Base-by-base conservation (phyloP, 768 basidiomycete species). In the Lactarius evosmus region DNA sequence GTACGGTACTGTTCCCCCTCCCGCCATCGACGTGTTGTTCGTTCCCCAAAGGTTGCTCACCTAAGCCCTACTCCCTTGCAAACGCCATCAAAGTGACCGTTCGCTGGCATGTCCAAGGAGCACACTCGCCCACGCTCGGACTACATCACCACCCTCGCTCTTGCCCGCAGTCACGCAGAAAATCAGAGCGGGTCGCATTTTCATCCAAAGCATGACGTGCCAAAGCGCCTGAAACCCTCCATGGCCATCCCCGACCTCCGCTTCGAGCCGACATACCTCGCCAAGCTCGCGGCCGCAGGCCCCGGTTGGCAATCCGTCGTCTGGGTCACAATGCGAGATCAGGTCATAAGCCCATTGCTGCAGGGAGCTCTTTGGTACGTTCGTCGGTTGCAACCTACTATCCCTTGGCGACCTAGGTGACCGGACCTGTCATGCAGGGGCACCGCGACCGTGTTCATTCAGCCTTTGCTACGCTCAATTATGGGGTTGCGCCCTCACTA, bases 201-300 rank as follows among this genome's bases (percentile, higher is more conserved):
- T 46, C 56, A 12, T 40, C 51, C 44, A 50, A 50, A 27, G 2
- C 46, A 32, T 52, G 56, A 56, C 16, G 36, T 16, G 27, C 58
- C 53, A 12, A 55, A 27, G 46, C 63, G 36, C n/a, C 46, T 50
- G 25, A 40, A 36, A 27, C 54, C 65, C 19, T 54, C 84, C 29
- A 71, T 75, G 49, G 85, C 91, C 58, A 85, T 91, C 58, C 88
- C 89, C 30, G 89, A 92, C 71, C 75, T 91, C 40, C 87, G 89
- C 30, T 90, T 89, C 76, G 89, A 91, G 70, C 80, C 83, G 62
- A 85, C 83, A 56, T 92, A 88, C 72, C 65, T 89, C 61, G 80
- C 79, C 66, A 87, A 85, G 67, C 79, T 90, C 65, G 78, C 75
- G 25, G 29, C 77, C 78, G 8, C 84, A 79, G 69, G 74, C 85